Base-by-base conservation (phyloP, 108 stramenopile species). In the Stephanodiscus minutulus region DNA sequence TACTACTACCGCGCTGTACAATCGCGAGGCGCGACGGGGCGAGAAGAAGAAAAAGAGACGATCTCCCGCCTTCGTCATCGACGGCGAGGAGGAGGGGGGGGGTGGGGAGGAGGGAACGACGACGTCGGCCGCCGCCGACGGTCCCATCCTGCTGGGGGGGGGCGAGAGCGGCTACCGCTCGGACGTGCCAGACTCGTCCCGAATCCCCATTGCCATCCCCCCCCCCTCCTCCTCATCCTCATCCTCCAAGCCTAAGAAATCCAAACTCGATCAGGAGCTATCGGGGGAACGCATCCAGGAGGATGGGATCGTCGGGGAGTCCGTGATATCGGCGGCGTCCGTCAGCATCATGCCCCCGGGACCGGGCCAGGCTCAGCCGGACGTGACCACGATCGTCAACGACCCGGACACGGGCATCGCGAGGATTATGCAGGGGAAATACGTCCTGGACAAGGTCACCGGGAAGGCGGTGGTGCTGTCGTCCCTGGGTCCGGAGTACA, bases 331-430 rank as follows among this genome's bases (percentile, higher is more conserved):
- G 11, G 73, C 71, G 21, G 85, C 85, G 17, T 73, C 69, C 13
- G 64, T 67, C 12, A 75, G 73, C 15, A 75, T 77, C 47, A 83
- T 73, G 53, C 70, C 61, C 21, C 49, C 73, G 52, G 74, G 68
- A 36, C 79, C 76, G n/a, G 87, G 87, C 5, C 65, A 82, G 46
- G 20, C 62, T 29, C 87, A 89, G 41, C 92, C 92, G 11, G 83
- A 85, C 24, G 80, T 93, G 1, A 87, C 88, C 25, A 87, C 85
- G 15, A 64, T 90, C 61, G 70, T 89, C 37, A 82, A 88, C 24
- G 93, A 94, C 61, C 89, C 91, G 62, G 93, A 90, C 66, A 91
- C 90, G 15, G 93, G 93, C 33, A 84, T 88, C 49, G 88, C 86
- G 70, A 61, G 87, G 20, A 81, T 94, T 36, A 73, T 75, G 47